phyloP scores from a whole-genome alignment of 2,329 filamentous ascomycete species.

The Ceratocystis lukuohia region DNA sequence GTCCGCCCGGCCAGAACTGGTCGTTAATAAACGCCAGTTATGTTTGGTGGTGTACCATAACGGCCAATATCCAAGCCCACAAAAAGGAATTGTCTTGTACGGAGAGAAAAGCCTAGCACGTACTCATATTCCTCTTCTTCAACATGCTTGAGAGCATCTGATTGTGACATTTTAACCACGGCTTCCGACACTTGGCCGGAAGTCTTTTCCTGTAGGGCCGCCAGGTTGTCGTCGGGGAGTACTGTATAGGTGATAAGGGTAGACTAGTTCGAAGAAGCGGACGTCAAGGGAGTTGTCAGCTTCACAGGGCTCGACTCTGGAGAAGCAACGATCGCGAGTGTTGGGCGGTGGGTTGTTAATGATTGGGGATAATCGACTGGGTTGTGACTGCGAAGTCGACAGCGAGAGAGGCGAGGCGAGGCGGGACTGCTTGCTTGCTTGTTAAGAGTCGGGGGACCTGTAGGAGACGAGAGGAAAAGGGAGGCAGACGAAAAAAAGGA shows the following conservation, averaged over 20 bases:
- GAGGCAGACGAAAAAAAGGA: background rate
- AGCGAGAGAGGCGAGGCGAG: background rate
- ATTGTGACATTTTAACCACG: conserved; percentile 58
- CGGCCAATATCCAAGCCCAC: background rate
- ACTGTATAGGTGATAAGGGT: background rate
- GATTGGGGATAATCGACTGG: background rate
- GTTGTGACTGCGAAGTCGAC: background rate
- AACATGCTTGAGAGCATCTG: conserved; percentile 41
- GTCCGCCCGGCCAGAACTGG: background rate
- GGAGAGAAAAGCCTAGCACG: conserved; percentile 25
- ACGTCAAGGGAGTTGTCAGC: background rate
- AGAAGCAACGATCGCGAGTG: background rate
- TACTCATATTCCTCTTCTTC: conserved; percentile 52
- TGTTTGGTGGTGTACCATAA: background rate
- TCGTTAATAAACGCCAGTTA: background rate
- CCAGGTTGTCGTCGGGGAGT: conserved; percentile 37
- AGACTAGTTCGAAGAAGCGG: background rate
- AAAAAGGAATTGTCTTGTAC: background rate
- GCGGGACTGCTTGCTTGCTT: background rate
- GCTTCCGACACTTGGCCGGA: conserved; percentile 52
- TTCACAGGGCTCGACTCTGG: background rate
- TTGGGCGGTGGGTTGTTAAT: background rate
- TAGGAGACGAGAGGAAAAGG: background rate
- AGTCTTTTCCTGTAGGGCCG: conserved; percentile 45
- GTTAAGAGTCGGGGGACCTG: background rate